A percentile compares a stretch with the other conserved stretches of the same genome.
These are phyloP conservation scores for Ceratobasidium sp. DNA, from an alignment of 1,284 basidiomycete genomes.

Conservation along the genomic window DNA sequence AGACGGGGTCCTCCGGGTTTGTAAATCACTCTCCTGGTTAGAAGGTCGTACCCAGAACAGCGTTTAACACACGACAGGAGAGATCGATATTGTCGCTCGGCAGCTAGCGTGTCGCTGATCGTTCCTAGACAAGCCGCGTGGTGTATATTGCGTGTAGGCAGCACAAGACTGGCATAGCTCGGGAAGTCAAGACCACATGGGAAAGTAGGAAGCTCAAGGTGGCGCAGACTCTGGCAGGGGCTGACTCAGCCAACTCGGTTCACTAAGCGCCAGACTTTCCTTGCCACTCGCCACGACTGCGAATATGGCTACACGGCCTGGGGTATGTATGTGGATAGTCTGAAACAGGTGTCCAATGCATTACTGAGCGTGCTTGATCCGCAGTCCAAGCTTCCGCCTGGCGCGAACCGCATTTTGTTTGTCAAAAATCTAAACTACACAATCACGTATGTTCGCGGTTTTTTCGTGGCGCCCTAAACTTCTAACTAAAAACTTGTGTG, in stretches of 20 bases:
- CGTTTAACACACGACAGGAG: not conserved
- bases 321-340: conserved; percentile 34
- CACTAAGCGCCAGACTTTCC: conserved; percentile 15
- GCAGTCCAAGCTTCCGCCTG: conserved; percentile 81
- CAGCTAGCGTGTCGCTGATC: not conserved
- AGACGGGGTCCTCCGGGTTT: not conserved
- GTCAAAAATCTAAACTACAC: conserved; percentile 94
- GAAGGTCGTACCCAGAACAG: not conserved
- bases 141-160: not conserved
- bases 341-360: no score
- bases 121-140: conserved; percentile 10
- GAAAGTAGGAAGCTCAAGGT: conserved; percentile 3
- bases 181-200: not conserved
- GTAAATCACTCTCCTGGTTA: conserved; percentile 15
- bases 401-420: conserved; percentile 83
- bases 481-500: conserved; percentile 41
- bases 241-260: conserved; percentile 17
- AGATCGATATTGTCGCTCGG: not conserved
- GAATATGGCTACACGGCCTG: conserved; percentile 37
- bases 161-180: not conserved
- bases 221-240: not conserved
- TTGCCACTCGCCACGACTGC: conserved; percentile 30
- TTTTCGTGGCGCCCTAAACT: not conserved
- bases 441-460: conserved; percentile 61
- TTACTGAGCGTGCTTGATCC: not conserved